Conservation (phyloP, 2,329 filamentous ascomycete genomes). For the Alternaria novae-zelandiae region DNA sequence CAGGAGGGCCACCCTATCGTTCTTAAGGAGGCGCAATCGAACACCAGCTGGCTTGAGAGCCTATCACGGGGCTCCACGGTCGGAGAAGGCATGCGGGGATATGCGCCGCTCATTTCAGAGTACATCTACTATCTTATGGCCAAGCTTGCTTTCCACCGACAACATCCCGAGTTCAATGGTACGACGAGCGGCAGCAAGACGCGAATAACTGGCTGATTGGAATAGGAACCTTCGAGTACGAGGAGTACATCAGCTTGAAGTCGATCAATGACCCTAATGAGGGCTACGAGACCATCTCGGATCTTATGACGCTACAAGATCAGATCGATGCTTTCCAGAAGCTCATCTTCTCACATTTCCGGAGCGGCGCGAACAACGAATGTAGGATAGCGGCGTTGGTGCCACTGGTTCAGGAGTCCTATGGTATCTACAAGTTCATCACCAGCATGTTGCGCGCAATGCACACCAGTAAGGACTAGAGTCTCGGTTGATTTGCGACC, state of each 20-base stretch:
- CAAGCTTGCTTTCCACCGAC: conserved; percentile 94
- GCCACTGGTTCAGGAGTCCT: conserved; percentile 94
- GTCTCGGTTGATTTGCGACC: not conserved
- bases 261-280: conserved; percentile 99
- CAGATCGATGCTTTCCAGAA: conserved; percentile 99
- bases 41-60: conserved; percentile 91
- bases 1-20: conserved; percentile 94
- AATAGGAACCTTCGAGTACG: conserved; percentile 87
- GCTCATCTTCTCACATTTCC: conserved; percentile 96
- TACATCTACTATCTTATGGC: conserved; percentile 95
- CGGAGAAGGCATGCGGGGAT: conserved; percentile 82
- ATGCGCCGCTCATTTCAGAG: conserved; percentile 90
- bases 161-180: conserved; percentile 98
- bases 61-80: conserved; percentile 79
- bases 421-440: conserved; percentile 99
- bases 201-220: conserved; percentile 21
- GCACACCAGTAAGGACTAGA: conserved; percentile 78
- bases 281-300: conserved; percentile 93
- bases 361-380: conserved; percentile 90
- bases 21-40: conserved; percentile 85
- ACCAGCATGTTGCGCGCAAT: conserved; percentile 99
- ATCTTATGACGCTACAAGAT: conserved; percentile 95
- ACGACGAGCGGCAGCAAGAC: conserved; percentile 19
- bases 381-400: conserved; percentile 94
- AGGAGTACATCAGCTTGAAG: conserved; percentile 98